These are phyloP conservation scores for Conticribra guillardii DNA, from an alignment of 108 stramenopile species.

Conservation along the genomic window DNA sequence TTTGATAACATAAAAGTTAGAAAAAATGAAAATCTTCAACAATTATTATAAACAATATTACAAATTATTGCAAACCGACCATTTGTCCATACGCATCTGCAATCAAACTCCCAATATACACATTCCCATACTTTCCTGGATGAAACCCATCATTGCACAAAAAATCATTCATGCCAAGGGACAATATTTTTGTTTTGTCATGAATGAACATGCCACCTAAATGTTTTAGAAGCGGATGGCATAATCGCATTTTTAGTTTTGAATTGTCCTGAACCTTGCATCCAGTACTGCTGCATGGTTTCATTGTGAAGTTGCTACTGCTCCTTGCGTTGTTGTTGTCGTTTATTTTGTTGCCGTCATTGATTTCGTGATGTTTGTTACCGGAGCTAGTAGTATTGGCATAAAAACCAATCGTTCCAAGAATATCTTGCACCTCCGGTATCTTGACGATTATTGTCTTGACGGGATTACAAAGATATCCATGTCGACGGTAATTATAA, in stretches of 20 bases:
- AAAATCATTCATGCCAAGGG: conserved; percentile 28
- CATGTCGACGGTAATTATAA: too few species aligned
- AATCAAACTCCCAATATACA: conserved; percentile 21
- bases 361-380: not conserved
- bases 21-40: too few species aligned
- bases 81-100: conserved; percentile 23
- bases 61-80: too few species aligned
- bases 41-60: too few species aligned
- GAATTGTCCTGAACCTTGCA: too few species aligned
- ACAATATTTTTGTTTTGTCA: not conserved
- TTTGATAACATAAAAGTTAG: too few species aligned
- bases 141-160: conserved; percentile 35
- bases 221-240: conserved; percentile 29
- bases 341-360: not conserved
- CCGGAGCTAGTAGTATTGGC: not conserved
- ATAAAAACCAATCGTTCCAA: conserved; percentile 14
- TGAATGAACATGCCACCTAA: conserved; percentile 12
- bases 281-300: too few species aligned
- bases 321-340: not conserved
- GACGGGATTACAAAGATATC: not conserved
- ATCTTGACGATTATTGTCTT: conserved; percentile 7
- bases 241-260: conserved; percentile 13
- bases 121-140: conserved; percentile 22
- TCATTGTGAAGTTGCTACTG: not conserved
- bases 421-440: conserved; percentile 17